Evolutionary conservation across 164 flowering plant genomes (phyloP), one percentile per base, ranked within the genome.

Genomic region (Vitis labrusca): DNA sequence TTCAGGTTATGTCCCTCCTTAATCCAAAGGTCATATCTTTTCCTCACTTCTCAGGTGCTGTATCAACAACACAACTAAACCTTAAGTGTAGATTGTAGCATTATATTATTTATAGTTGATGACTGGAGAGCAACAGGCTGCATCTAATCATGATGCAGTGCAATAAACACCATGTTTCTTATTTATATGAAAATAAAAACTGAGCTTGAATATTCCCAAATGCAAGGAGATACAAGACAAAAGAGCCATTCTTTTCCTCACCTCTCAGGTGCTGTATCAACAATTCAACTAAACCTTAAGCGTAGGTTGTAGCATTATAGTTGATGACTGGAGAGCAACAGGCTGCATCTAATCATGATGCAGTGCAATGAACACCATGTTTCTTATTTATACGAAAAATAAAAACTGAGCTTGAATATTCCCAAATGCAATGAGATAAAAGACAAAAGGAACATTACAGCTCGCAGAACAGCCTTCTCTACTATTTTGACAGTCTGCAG

Each of bases 401-500:
- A 61, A 11, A 44, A 10, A 6, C 15, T 2, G 48, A 7, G 50
- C 8, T 9, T 23, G 12, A 19, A 14, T 51, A 50, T 10, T 16
- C 32, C 53, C 10, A 3, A 50, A 15, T 23, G 10, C 13, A 17
- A 5, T 65, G 8, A 37, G 50, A 10, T 50, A 68, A 50, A 32
- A 29, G 59, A 63, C 29, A 60, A 70, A 19, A 58, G 49, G 61
- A 47, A 30, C 62, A 67, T 87, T 83, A 93, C 98, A 77, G 97
- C 90, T 90, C 85, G 83, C 61, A 86, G 65, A 29, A 90, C 73
- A 56, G 92, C 90, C 75, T 85, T 84, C 74, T 93, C 91, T 63
- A 89, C 78, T 50, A 77, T 53, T 74, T 77, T 81, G 60, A 79
- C 84, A 64, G 76, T 83, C 71, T 78, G 80, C 65, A 74, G 62